Base-by-base conservation (phyloP, 768 basidiomycete genomes). In the Tylopilus plumbeoviolaceoides region DNA sequence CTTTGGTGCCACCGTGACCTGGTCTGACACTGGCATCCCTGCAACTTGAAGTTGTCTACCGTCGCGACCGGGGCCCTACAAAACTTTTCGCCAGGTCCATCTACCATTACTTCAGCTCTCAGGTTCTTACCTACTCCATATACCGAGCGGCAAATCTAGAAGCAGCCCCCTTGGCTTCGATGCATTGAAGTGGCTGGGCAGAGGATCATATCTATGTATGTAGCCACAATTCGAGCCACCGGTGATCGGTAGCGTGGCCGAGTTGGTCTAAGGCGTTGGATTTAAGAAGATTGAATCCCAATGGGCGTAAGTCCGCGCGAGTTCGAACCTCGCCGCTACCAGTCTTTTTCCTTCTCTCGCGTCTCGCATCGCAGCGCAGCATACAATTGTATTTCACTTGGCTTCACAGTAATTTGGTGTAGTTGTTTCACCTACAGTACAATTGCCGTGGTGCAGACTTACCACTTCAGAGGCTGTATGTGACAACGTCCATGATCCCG, bases 241-340 rank as follows among this genome's bases (percentile, higher is more conserved):
- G 57, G 33, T 53, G 68, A 62, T 73, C 57, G 77, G 77, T 76
- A 82, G 81, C 79, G 82, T 88, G 86, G 83, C 85, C 85, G 86
- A 88, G 86, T 85, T 74, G 86, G 85, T 87, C 84, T 87, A 88
- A 87, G 86, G 86, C 83, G 86, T 87, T 85, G 85, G 86, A 85
- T 86, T 88, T 88, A 89, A 87, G 86, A 58, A 21, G 50, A 70
- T 64, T 84, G 85, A 81, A 78, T 87, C 84, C 85, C 84, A 85
- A 87, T 87, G 85, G 84, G 82, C 78, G 83, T 36, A 77, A 81
- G 78, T 76, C 84, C 85, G 85, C 87, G 86, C 84, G 87, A 87
- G 87, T 89, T 88, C 85, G 86, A 88, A 85, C 83, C 87, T 87
- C 86, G 84, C 87, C 81, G 83, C 82, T 83, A 83, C 84, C 85